Evolutionary conservation across 1,284 basidiomycete genomes (phyloP).

Genomic region (Apiotrichum brassicae): DNA sequence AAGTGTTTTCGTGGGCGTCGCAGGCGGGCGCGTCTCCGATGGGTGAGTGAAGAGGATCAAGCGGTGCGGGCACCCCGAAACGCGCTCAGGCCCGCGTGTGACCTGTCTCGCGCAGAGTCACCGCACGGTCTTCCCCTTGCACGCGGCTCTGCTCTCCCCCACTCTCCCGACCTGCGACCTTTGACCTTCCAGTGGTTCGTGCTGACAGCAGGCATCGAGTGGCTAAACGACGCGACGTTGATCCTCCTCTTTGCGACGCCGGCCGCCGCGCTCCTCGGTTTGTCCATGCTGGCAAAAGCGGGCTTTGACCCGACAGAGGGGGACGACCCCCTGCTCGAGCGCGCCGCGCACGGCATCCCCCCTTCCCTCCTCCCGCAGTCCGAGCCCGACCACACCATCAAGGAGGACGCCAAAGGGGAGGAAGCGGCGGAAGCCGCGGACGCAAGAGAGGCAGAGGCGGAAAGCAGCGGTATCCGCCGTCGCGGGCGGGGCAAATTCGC

Average conservation of each 20-base stretch:
- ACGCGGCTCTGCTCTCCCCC: too few species aligned
- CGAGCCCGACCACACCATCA: constrained; percentile 4
- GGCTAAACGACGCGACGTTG: constrained; percentile 43
- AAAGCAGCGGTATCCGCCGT: constrained; percentile 13
- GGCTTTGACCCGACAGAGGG: constrained; percentile 43
- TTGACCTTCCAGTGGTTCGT: too few species aligned
- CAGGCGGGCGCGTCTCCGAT: constrained; percentile 34
- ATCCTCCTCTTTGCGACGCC: constrained; percentile 36
- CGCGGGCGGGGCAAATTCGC: constrained; percentile 35
- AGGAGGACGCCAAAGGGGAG: background rate
- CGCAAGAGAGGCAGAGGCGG: background rate
- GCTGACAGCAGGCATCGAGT: constrained; percentile 37
- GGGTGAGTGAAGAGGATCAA: constrained; percentile 31
- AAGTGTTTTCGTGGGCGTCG: constrained; percentile 40
- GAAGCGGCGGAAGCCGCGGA: background rate
- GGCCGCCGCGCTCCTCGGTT: constrained; percentile 29
- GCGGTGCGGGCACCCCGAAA: too few species aligned
- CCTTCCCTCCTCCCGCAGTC: constrained; percentile 29
- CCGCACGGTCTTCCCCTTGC: too few species aligned
- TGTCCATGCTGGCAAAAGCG: constrained; percentile 38
- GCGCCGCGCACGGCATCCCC: constrained; percentile 36
- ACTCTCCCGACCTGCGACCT: too few species aligned
- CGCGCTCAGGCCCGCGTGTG: too few species aligned
- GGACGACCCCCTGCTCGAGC: constrained; percentile 39
- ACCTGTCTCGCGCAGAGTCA: too few species aligned